phyloP scores from a whole-genome alignment of 352 stramenopile species.

The Bremia lactucae region DNA sequence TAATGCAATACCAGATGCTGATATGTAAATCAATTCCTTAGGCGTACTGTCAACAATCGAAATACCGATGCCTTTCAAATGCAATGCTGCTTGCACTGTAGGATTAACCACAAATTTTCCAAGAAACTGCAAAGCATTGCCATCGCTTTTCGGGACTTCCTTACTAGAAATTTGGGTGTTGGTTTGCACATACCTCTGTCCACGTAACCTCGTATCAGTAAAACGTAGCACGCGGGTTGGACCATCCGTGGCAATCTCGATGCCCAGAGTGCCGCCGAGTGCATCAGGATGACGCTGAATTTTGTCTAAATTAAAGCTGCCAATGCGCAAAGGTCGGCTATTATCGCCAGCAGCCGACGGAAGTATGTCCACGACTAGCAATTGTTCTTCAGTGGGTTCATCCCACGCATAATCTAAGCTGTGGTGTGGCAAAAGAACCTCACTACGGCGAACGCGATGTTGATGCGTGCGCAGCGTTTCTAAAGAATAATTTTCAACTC shows the following conservation, averaged over 20 bases:
- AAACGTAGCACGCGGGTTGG: conserved; percentile 82
- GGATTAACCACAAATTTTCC: conserved; percentile 39
- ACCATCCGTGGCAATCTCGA: conserved; percentile 79
- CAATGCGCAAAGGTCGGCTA: conserved; percentile 73
- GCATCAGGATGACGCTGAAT: conserved; percentile 70
- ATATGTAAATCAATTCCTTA: conserved; percentile 75
- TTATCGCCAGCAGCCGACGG: conserved; percentile 81
- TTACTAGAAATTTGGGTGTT: conserved; percentile 19
- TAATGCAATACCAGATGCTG: conserved; percentile 47
- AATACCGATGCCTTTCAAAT: conserved; percentile 64
- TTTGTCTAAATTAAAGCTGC: conserved; percentile 73
- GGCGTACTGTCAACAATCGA: conserved; percentile 63
- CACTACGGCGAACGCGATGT: conserved; percentile 65
- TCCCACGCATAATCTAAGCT: conserved; percentile 85
- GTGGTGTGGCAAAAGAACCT: conserved; percentile 80
- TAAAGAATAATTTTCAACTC: conserved; percentile 83
- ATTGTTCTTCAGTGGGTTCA: conserved; percentile 66
- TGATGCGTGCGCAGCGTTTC: conserved; percentile 83
- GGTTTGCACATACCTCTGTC: conserved; percentile 17
- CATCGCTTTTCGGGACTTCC: conserved; percentile 15
- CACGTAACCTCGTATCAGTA: conserved; percentile 68
- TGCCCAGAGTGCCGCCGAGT: conserved; percentile 58
- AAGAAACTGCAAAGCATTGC: conserved; percentile 25
- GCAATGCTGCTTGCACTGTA: conserved; percentile 39
- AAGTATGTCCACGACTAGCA: conserved; percentile 83